A percentile compares a stretch with the other conserved stretches of the same genome.
These are phyloP conservation scores for Chlamydomonas reinhardtii DNA, from an alignment of 163 green algal genomes.

Conservation along the genomic window DNA sequence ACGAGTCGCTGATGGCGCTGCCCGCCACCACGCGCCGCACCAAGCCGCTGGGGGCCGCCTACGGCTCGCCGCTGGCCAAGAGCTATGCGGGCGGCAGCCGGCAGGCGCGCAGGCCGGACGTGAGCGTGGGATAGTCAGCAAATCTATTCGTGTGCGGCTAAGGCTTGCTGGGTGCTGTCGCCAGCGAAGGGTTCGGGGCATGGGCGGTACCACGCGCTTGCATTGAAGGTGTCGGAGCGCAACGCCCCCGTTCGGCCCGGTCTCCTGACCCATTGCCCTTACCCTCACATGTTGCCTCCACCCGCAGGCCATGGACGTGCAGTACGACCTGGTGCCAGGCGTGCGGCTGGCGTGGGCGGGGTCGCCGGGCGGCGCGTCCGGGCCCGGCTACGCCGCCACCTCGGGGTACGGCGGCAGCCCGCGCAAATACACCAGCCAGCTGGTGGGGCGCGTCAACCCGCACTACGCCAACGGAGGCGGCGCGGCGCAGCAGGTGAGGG, in stretches of 20 bases:
- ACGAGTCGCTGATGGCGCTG: conserved; percentile 7
- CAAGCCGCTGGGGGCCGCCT: conserved; percentile 2
- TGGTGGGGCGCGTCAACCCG: conserved; percentile 19
- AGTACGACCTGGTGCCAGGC: conserved; percentile 41
- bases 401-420: conserved; percentile 18
- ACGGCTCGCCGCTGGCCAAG: not conserved
- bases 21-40: not conserved
- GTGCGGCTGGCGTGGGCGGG: conserved; percentile 29
- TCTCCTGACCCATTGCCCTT: no score
- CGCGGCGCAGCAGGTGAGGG: not conserved
- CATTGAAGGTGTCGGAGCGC: no score
- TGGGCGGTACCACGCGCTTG: no score
- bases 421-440: conserved; percentile 41
- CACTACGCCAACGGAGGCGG: conserved; percentile 23
- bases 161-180: no score
- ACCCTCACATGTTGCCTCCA: no score
- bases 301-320: conserved; percentile 26
- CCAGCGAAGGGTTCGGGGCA: no score
- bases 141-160: no score
- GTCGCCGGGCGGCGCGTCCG: not conserved
- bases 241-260: no score
- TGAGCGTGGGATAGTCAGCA: no score
- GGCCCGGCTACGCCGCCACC: not conserved
- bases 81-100: conserved; percentile 9
- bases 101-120: not conserved